These are phyloP conservation scores for Agaricales sp. DNA, from an alignment of 1,284 basidiomycete genomes.

Conservation along the genomic window DNA sequence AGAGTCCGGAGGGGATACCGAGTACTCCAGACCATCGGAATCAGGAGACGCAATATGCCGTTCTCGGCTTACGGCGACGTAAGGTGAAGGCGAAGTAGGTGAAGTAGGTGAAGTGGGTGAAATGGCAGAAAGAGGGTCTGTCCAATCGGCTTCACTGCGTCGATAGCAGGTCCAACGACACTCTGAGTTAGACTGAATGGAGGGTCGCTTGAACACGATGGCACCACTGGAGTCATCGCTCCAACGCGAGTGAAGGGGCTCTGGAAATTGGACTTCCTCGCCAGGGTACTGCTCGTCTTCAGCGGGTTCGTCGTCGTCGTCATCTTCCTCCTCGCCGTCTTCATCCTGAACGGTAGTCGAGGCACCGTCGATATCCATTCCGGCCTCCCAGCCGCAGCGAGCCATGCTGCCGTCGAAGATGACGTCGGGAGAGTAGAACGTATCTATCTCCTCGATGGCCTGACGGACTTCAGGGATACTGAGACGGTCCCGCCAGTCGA, in stretches of 20 bases:
- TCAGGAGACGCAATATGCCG: not conserved
- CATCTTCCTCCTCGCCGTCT: constrained; percentile 10
- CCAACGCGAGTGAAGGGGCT: constrained; percentile 39
- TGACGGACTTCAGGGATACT: constrained; percentile 62
- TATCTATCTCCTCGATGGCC: constrained; percentile 56
- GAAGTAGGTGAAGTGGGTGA: not conserved
- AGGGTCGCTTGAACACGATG: constrained; percentile 46
- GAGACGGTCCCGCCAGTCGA: constrained; percentile 62
- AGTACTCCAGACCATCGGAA: not conserved
- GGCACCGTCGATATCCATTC: constrained; percentile 55
- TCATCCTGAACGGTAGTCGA: constrained; percentile 28
- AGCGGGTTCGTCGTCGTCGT: constrained; percentile 6
- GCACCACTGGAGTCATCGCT: constrained; percentile 56
- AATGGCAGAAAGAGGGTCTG: not conserved
- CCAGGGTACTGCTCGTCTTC: constrained; percentile 16
- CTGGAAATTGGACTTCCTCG: constrained; percentile 13
- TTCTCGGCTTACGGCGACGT: not conserved
- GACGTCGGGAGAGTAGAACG: constrained; percentile 64
- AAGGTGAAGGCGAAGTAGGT: no score
- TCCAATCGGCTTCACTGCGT: not conserved
- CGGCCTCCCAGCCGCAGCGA: constrained; percentile 69
- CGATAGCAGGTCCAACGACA: no score
- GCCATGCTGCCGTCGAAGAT: constrained; percentile 78
- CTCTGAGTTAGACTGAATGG: constrained; percentile 7
- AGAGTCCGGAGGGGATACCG: not conserved